Conservation (phyloP, 768 basidiomycete species). For the Psilocybe cyanescens region DNA sequence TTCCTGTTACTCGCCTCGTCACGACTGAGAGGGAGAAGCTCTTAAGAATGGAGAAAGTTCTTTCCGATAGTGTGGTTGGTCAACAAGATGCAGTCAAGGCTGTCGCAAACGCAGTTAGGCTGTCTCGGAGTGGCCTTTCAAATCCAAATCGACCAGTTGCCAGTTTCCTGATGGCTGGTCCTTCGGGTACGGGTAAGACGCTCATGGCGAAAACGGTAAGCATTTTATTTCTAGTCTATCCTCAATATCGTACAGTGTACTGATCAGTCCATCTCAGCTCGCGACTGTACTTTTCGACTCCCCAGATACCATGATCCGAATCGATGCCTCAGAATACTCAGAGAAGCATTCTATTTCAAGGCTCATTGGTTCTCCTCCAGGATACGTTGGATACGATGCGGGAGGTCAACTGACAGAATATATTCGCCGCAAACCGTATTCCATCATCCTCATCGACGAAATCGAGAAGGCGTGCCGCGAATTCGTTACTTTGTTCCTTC, state of each 20-base stretch:
- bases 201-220: conserved; percentile 86
- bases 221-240: not conserved
- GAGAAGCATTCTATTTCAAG: conserved; percentile 64
- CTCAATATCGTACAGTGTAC: not conserved
- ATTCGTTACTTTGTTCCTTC: conserved; percentile 58
- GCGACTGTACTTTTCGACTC: conserved; percentile 91
- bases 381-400: conserved; percentile 91
- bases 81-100: conserved; percentile 92
- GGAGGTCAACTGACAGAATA: conserved; percentile 95
- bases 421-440: conserved; percentile 88
- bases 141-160: conserved; percentile 89
- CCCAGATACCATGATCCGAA: conserved; percentile 87
- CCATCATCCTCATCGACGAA: conserved; percentile 84
- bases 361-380: conserved; percentile 68
- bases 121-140: conserved; percentile 93
- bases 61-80: conserved; percentile 80
- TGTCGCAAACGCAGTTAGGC: conserved; percentile 90
- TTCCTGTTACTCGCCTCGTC: conserved; percentile 86
- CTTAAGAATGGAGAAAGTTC: conserved; percentile 82
- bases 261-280: conserved; percentile 51
- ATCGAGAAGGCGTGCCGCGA: conserved; percentile 88
- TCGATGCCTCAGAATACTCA: conserved; percentile 94
- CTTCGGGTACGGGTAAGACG: conserved; percentile 91
- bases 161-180: conserved; percentile 91
- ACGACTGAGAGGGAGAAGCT: conserved; percentile 93